Conservation (phyloP, 257 asterid genomes). For the Nicotiana undulata region DNA sequence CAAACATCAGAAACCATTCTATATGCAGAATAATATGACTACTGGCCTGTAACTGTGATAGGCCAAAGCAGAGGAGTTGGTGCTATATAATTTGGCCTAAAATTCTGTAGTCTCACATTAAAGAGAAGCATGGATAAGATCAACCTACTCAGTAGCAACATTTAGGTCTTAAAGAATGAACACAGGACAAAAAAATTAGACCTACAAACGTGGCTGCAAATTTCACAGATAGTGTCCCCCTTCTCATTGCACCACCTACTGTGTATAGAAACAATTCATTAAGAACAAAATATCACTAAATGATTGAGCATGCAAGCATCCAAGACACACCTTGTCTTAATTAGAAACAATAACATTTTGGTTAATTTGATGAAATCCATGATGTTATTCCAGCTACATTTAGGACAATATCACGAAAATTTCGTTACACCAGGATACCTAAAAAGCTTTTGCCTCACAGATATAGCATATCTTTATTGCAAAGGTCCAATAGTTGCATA, state of each 20-base stretch:
- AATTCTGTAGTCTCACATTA: conserved; percentile 41
- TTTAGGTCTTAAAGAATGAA: background rate
- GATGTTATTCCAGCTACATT: background rate
- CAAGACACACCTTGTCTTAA: background rate
- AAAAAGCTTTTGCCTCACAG: background rate
- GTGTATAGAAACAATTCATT: background rate
- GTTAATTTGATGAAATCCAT: background rate
- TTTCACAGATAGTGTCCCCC: conserved; percentile 86
- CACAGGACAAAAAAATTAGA: background rate
- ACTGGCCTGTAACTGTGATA: too few species aligned
- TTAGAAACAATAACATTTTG: background rate
- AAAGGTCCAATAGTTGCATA: background rate
- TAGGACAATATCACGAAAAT: background rate
- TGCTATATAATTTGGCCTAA: conserved; percentile 66
- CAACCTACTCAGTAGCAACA: background rate
- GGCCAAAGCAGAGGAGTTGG: conserved; percentile 51
- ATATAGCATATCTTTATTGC: too few species aligned
- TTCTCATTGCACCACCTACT: conserved; percentile 94
- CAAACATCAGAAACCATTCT: too few species aligned
- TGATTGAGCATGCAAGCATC: background rate
- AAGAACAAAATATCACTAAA: background rate
- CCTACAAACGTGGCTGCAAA: conserved; percentile 56
- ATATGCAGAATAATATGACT: too few species aligned
- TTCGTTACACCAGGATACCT: background rate
- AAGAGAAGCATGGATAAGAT: background rate